Evolutionary conservation across 2,329 filamentous ascomycete species (phyloP).

Genomic region (Verticillium alfalfae): DNA sequence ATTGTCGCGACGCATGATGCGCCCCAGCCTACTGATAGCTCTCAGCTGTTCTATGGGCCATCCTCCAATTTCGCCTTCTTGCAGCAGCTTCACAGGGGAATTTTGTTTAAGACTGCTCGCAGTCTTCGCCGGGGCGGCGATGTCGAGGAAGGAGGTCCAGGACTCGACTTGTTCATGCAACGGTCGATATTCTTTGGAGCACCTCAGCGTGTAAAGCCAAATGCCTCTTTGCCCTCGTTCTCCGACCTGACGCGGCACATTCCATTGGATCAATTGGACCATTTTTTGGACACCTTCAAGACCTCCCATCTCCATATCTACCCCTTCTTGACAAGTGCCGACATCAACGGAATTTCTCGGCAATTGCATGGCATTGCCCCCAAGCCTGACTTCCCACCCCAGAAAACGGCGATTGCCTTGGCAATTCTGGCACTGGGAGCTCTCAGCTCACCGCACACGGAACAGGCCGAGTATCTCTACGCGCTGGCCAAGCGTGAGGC

Average conservation of each 20-base stretch:
- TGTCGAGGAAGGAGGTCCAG: constrained; percentile 16
- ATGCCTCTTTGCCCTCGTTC: too few relatives aligned
- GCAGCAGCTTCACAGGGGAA: constrained; percentile 20
- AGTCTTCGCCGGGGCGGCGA: constrained; percentile 9
- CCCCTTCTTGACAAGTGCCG: constrained; percentile 13
- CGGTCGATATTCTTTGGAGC: constrained; percentile 23
- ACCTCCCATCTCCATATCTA: constrained; percentile 8
- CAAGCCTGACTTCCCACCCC: constrained; percentile 10
- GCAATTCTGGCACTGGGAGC: constrained; percentile 19
- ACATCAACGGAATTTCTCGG: constrained; percentile 14
- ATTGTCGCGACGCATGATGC: constrained; percentile 13
- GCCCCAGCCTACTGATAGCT: constrained; percentile 14
- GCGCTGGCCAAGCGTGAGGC: constrained; percentile 18
- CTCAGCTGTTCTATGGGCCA: constrained; percentile 19
- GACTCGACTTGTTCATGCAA: constrained; percentile 21
- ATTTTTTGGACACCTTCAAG: constrained; percentile 14
- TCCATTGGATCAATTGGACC: constrained; percentile 9
- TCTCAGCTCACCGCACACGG: constrained; percentile 15
- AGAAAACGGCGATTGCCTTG: constrained; percentile 14
- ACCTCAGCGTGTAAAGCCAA: constrained; percentile 11
- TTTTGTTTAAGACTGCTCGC: constrained; percentile 12
- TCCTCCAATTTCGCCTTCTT: constrained; percentile 22
- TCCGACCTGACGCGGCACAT: constrained; percentile 8
- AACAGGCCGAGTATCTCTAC: constrained; percentile 17
- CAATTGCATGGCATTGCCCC: constrained; percentile 10